These are phyloP conservation scores for Colletotrichum australisinense DNA, from an alignment of 2,329 filamentous ascomycete genomes.

Conservation along the genomic window DNA sequence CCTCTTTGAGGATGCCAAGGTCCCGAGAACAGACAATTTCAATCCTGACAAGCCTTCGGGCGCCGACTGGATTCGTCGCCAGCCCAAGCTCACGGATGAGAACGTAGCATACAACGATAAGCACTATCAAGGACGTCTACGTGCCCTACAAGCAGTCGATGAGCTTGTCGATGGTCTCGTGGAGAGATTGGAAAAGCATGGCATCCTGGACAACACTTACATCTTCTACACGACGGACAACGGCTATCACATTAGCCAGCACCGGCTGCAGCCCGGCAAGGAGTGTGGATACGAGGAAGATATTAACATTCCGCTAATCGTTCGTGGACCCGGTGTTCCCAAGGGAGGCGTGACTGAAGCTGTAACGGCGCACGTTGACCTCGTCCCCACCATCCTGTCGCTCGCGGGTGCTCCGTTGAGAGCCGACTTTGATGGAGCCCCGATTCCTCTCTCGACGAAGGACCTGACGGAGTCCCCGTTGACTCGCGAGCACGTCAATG, in stretches of 20 bases:
- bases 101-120: conserved; percentile 49
- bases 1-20: conserved; percentile 67
- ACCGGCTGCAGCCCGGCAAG: conserved; percentile 63
- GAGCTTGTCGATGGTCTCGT: conserved; percentile 56
- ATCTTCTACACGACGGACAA: conserved; percentile 66
- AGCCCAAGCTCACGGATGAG: conserved; percentile 47
- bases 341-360: conserved; percentile 48
- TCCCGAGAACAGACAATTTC: conserved; percentile 74
- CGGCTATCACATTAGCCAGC: conserved; percentile 64
- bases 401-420: conserved; percentile 47
- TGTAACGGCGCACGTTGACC: conserved; percentile 63
- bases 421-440: conserved; percentile 62
- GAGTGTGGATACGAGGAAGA: conserved; percentile 63
- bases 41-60: conserved; percentile 64
- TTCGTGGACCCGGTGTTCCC: conserved; percentile 60
- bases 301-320: conserved; percentile 61
- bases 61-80: conserved; percentile 56
- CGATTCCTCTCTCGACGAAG: conserved; percentile 51
- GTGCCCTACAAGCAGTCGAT: conserved; percentile 57
- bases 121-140: conserved; percentile 55
- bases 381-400: conserved; percentile 65
- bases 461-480: conserved; percentile 36
- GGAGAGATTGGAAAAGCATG: conserved; percentile 43
- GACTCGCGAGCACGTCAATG: conserved; percentile 59
- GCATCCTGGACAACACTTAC: conserved; percentile 56